A percentile compares a stretch with the other conserved stretches of the same genome.
phyloP scores from a whole-genome alignment of 331 rosid species.

The Saraca asoca region DNA sequence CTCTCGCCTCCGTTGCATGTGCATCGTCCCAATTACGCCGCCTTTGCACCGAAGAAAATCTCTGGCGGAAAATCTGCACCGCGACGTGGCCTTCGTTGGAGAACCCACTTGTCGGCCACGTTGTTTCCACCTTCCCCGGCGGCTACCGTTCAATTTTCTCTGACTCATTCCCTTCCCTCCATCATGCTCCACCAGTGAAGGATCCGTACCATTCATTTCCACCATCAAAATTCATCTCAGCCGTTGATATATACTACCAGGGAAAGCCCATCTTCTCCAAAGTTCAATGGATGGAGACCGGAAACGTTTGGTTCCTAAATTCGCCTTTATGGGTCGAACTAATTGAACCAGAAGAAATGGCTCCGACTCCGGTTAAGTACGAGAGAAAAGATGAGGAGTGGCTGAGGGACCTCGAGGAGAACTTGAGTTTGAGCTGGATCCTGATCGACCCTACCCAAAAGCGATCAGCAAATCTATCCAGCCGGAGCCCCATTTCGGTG shows the following conservation, averaged over 20 bases:
- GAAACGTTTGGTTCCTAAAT: constrained; percentile 55
- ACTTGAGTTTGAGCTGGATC: constrained; percentile 69
- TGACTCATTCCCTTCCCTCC: constrained; percentile 62
- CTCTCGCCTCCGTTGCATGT: constrained; percentile 59
- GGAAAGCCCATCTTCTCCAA: constrained; percentile 56
- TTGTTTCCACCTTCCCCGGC: constrained; percentile 57
- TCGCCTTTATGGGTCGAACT: constrained; percentile 74
- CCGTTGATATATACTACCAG: constrained; percentile 65
- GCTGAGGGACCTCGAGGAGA: constrained; percentile 51
- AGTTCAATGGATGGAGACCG: constrained; percentile 44
- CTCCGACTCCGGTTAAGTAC: constrained; percentile 44
- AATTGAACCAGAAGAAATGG: constrained; percentile 53
- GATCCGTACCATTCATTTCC: background rate
- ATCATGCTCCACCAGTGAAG: constrained; percentile 2
- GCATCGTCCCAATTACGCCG: constrained; percentile 49
- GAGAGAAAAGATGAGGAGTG: constrained; percentile 36
- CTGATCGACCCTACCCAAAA: constrained; percentile 55
- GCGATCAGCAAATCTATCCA: constrained; percentile 65
- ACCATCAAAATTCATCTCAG: constrained; percentile 54
- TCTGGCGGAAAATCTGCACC: constrained; percentile 61
- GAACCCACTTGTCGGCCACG: constrained; percentile 33
- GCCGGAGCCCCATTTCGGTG: constrained; percentile 56
- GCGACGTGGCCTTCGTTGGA: constrained; percentile 72
- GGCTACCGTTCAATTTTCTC: constrained; percentile 71
- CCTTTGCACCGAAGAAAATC: constrained; percentile 55